Conservation (phyloP, 2,329 filamentous ascomycete species). For the Pseudogymnoascus pannorum region DNA sequence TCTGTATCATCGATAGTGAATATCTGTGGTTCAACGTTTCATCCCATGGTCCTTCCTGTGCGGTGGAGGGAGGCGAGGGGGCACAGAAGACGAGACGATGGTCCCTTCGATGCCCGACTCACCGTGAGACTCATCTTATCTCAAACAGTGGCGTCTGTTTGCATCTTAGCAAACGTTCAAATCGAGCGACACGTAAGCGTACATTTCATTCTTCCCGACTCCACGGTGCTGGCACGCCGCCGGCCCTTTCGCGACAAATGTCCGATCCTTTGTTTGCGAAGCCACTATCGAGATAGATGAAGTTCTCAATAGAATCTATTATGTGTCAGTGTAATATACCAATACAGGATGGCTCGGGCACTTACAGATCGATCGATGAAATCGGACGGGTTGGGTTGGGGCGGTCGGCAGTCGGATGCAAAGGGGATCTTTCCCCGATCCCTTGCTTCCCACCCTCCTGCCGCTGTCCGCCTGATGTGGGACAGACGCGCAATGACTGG, state of each 20-base stretch:
- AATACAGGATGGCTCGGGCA: not conserved
- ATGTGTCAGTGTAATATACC: not conserved
- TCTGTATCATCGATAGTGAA: not conserved
- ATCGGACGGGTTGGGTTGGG: conserved; percentile 2
- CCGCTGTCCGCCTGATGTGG: conserved; percentile 2
- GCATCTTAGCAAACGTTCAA: not conserved
- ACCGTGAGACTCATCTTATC: not conserved
- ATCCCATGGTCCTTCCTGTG: not conserved
- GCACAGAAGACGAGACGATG: not conserved
- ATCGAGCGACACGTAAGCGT: not conserved
- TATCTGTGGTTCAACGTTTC: not conserved
- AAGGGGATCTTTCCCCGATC: not conserved
- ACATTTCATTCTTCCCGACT: not conserved
- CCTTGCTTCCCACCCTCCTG: not conserved
- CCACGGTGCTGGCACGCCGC: not conserved
- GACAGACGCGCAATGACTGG: not conserved
- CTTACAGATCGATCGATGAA: not conserved
- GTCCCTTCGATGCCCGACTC: not conserved
- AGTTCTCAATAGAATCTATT: not conserved
- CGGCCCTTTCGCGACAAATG: not conserved
- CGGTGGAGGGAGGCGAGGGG: not conserved
- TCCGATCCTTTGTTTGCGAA: not conserved
- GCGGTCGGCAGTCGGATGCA: not conserved
- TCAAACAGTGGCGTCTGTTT: not conserved
- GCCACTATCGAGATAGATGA: not conserved